phyloP scores from a whole-genome alignment of 2,329 filamentous ascomycete species.

The Blumeria hordei region DNA sequence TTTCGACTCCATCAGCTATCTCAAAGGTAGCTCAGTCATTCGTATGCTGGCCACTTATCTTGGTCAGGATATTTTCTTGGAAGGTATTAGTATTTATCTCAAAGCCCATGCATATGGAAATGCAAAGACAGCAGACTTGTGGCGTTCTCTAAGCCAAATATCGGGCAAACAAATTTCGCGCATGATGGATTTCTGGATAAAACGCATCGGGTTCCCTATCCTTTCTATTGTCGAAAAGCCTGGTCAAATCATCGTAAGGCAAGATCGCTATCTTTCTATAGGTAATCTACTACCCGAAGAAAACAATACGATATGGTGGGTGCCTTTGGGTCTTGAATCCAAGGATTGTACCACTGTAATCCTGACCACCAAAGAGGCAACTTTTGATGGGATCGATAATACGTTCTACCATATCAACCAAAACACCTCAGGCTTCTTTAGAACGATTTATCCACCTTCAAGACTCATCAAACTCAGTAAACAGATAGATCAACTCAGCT shows the following conservation, averaged over 20 bases:
- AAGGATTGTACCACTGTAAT: slow-evolving; percentile 41
- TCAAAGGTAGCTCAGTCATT: slow-evolving; percentile 89
- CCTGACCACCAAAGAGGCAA: slow-evolving; percentile 53
- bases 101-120: slow-evolving; percentile 73
- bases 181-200: slow-evolving; percentile 89
- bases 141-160: slow-evolving; percentile 66
- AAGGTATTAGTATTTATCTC: slow-evolving; percentile 74
- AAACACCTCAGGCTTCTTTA: slow-evolving; percentile 55
- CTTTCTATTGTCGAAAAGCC: slow-evolving; percentile 66
- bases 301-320: slow-evolving; percentile 85
- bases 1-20: slow-evolving; percentile 88
- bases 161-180: slow-evolving; percentile 67
- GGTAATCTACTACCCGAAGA: slow-evolving; percentile 82
- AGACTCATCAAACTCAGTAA: slow-evolving; percentile 60
- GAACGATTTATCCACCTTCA: slow-evolving; percentile 76
- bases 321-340: slow-evolving; percentile 67
- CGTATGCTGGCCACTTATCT: slow-evolving; percentile 88
- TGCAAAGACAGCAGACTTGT: slow-evolving; percentile 76
- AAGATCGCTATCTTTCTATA: slow-evolving; percentile 73
- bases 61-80: slow-evolving; percentile 67
- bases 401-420: slow-evolving; percentile 89
- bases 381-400: slow-evolving; percentile 47
- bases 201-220: slow-evolving; percentile 83
- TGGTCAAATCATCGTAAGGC: slow-evolving; percentile 58
- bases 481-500: slow-evolving; percentile 49